These are phyloP conservation scores for Physaria fendleri DNA, from an alignment of 345 rosid species.

Conservation along the genomic window DNA sequence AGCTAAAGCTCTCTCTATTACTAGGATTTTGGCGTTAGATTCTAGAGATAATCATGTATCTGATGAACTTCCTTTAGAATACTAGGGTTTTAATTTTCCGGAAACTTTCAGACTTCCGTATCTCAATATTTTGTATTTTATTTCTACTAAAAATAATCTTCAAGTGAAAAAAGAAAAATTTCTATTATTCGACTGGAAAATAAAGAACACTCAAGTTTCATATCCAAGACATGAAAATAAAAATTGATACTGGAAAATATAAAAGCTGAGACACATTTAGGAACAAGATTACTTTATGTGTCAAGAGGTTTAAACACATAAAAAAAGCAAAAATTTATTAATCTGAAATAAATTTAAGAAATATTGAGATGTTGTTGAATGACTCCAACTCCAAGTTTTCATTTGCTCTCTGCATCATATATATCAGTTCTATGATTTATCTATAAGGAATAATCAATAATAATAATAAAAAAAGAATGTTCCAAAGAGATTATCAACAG, in stretches of 20 bases:
- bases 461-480: background rate
- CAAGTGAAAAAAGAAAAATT: no score
- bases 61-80: no score
- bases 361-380: conserved; percentile 11
- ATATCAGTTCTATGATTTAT: conserved; percentile 28
- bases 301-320: background rate
- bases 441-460: conserved; percentile 23
- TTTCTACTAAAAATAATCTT: no score
- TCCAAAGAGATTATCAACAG: background rate
- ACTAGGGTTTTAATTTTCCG: no score
- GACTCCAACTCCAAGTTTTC: conserved; percentile 1
- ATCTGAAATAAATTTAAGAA: background rate
- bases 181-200: no score
- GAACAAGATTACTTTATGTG: background rate
- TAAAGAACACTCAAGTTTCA: no score
- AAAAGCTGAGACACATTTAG: background rate
- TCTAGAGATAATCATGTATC: no score
- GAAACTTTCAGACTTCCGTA: no score
- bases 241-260: background rate
- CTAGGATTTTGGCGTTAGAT: no score
- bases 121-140: no score
- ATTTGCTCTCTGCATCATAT: conserved; percentile 34
- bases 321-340: background rate
- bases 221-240: no score
- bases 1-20: no score